phyloP scores from a whole-genome alignment of 345 rosid species.

The Hibiscus tridactylites region DNA sequence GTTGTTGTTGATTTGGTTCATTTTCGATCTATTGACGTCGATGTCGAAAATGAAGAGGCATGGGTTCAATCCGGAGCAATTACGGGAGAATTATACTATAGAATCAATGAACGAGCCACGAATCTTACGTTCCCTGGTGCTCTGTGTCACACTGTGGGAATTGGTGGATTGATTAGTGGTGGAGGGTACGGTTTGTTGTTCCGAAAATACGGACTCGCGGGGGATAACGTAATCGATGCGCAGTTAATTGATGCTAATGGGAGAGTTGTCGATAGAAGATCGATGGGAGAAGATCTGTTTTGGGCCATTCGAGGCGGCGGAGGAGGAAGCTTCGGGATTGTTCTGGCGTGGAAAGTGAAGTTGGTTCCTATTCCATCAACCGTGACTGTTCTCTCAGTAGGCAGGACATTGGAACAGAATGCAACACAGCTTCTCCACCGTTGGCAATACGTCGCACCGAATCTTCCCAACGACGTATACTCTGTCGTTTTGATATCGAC shows the following conservation, averaged over 20 bases:
- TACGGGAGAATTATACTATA: not conserved
- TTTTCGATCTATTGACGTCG: not conserved
- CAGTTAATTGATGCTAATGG: not conserved
- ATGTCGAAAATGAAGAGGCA: not conserved
- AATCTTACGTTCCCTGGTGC: conserved; percentile 7
- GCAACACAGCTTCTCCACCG: not conserved
- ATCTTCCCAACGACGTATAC: not conserved
- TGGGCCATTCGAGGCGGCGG: conserved; percentile 9
- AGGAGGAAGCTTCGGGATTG: not conserved
- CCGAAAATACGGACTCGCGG: conserved; percentile 1
- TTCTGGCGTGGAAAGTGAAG: not conserved
- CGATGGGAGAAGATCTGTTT: conserved; percentile 1
- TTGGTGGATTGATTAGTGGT: conserved; percentile 1
- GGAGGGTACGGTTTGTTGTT: not conserved
- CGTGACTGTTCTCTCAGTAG: not conserved
- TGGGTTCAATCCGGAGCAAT: conserved; percentile 11
- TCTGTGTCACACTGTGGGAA: conserved; percentile 1
- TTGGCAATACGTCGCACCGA: not conserved
- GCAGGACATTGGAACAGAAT: conserved; percentile 4
- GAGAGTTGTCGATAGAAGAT: not conserved
- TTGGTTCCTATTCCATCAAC: not conserved
- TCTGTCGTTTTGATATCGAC: not conserved
- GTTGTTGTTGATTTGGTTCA: not conserved
- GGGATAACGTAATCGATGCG: not conserved
- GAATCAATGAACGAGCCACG: not conserved